Base-by-base conservation (phyloP, 2,329 filamentous ascomycete genomes). In the Ophiocordyceps robertsii region DNA sequence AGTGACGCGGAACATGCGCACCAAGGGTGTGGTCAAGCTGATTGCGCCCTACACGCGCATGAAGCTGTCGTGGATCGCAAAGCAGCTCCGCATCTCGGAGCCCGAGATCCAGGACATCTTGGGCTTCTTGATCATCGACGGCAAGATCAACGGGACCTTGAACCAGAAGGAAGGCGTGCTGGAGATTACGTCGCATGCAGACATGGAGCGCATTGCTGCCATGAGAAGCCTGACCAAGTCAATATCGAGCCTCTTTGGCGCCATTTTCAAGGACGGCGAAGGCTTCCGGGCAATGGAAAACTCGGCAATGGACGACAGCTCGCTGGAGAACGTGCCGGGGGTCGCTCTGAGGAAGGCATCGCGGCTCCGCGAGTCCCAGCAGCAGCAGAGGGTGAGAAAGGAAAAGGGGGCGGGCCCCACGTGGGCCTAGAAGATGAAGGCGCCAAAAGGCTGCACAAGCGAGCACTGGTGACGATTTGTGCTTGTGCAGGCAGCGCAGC, bases 1-100 rank as follows among this genome's bases (percentile, higher is more conserved):
- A 65, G 90, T 98, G 44, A 98, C 90, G 41, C 84, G 92, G 37
- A 95, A 92, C 62, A 95, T 98, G 83, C 84, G 92, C 43, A 96
- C 89, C 50, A 95, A 95, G 70, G 90, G 89, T 1, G 80, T 96
- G 10, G 68, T 95, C 49, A 95, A 92, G 65, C 72, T 96, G 21
- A 92, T 96, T 49, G 88, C 88, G 5, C 92, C 92, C 0, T 98
- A 96, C 68, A 93, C 86, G 6, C 80, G 88, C 41, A 95, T 96
- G 75, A 86, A 83, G 49, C 69, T 96, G 21, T 70, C 72, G 17
- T 95, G 93, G 72, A 87, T 98, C 51, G 88, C 88, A 27, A 81
- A 82, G 53, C 82, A 90, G 54, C 81, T 98, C 48, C 84, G 84
- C 59, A 94, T 98, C 50, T 80, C 82, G 27, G 75, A 87, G 38